These are phyloP conservation scores for Flaveria robusta DNA, from an alignment of 129 eudicot species.

Conservation along the genomic window DNA sequence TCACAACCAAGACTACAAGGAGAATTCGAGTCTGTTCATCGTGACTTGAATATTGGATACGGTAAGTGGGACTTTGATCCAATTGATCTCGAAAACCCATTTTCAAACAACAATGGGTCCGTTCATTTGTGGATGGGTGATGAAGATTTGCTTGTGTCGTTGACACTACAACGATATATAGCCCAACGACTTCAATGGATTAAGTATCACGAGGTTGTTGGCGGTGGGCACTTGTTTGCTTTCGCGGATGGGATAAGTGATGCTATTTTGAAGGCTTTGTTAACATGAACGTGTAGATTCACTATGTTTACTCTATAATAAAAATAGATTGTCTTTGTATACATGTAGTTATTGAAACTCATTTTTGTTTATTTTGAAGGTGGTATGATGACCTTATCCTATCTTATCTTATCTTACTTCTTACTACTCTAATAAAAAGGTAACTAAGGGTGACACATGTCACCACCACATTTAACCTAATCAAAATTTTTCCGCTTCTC, in stretches of 20 bases:
- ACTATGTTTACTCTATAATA: too few relatives aligned
- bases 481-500: too few relatives aligned
- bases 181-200: conserved; percentile 54
- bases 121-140: conserved; percentile 69
- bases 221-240: conserved; percentile 57
- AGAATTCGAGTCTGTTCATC: conserved; percentile 57
- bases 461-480: too few relatives aligned
- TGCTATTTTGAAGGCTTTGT: conserved; percentile 4
- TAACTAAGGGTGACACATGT: too few relatives aligned
- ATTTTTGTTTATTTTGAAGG: too few relatives aligned
- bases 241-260: conserved; percentile 48
- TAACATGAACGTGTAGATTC: too few relatives aligned
- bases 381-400: too few relatives aligned
- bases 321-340: too few relatives aligned
- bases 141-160: conserved; percentile 50
- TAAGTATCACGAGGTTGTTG: conserved; percentile 61
- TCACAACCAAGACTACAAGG: conserved; percentile 56
- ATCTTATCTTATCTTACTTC: too few relatives aligned
- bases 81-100: background rate
- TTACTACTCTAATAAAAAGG: too few relatives aligned
- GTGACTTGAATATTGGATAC: conserved; percentile 23
- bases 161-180: conserved; percentile 53
- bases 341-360: too few relatives aligned
- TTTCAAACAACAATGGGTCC: background rate
- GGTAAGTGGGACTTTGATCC: conserved; percentile 4